phyloP scores from a whole-genome alignment of 2,329 filamentous ascomycete genomes.

The Aspergillus aculeatinus region DNA sequence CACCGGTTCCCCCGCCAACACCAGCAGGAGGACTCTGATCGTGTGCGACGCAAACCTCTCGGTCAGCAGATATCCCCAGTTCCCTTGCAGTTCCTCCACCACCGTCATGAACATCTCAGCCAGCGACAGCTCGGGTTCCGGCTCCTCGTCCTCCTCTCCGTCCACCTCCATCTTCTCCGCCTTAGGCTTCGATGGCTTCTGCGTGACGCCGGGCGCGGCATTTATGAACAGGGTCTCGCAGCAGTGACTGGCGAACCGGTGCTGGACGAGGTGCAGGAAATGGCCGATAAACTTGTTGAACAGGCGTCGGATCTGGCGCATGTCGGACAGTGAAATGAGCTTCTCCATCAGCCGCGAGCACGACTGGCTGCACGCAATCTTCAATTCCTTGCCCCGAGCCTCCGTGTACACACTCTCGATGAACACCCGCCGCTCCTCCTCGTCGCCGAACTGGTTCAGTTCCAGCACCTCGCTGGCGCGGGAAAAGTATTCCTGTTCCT shows the following conservation, averaged over 20 bases:
- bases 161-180: constrained; percentile 44
- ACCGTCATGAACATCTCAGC: constrained; percentile 82
- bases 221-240: constrained; percentile 90
- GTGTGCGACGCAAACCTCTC: constrained; percentile 90
- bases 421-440: constrained; percentile 70
- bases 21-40: constrained; percentile 77
- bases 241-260: constrained; percentile 96
- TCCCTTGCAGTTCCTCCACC: constrained; percentile 82
- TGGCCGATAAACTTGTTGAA: constrained; percentile 84
- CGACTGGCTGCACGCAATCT: constrained; percentile 92
- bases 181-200: constrained; percentile 61
- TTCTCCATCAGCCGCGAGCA: constrained; percentile 92
- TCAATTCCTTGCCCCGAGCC: constrained; percentile 88
- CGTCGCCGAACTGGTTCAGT: constrained; percentile 76
- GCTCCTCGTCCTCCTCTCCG: constrained; percentile 44
- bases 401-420: constrained; percentile 82
- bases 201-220: constrained; percentile 73
- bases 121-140: constrained; percentile 62
- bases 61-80: constrained; percentile 78
- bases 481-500: constrained; percentile 95
- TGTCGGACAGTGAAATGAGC: constrained; percentile 76
- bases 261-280: constrained; percentile 85
- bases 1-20: constrained; percentile 79
- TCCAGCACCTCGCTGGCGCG: constrained; percentile 87
- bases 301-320: constrained; percentile 77